Percentiles rank a stretch among this genome's conserved stretches.
Conservation (phyloP, 768 basidiomycete species). For the Amanita fuliginea region DNA sequence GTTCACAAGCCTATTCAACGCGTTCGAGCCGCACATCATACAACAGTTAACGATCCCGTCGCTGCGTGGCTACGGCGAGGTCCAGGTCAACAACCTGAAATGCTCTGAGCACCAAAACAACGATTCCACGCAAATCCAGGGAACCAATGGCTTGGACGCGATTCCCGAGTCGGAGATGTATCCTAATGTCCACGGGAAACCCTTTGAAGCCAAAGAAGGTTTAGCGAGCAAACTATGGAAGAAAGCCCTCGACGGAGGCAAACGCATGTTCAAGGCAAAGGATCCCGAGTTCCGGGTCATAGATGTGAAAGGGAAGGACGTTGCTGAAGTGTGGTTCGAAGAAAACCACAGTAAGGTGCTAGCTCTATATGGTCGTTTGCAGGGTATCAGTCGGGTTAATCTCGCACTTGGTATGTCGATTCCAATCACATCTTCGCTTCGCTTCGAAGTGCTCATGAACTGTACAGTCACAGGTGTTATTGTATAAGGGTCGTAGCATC, state of each 20-base stretch:
- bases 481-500: background rate
- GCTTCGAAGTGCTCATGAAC: background rate
- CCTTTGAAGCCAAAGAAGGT: background rate
- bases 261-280: background rate
- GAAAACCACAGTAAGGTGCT: background rate
- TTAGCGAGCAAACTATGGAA: background rate
- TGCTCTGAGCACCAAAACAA: background rate
- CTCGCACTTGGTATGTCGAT: constrained; percentile 2
- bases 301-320: background rate
- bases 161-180: background rate
- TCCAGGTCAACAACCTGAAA: background rate
- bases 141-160: background rate
- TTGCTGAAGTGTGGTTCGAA: constrained; percentile 1
- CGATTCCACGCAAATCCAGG: background rate
- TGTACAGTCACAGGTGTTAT: background rate
- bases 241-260: background rate
- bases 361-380: background rate
- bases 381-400: background rate
- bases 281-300: background rate
- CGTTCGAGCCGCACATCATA: background rate
- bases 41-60: constrained; percentile 1
- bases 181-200: background rate
- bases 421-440: background rate
- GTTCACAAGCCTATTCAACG: constrained; percentile 5
- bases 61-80: constrained; percentile 1